A percentile compares a stretch with the other conserved stretches of the same genome.
Evolutionary conservation across 805 yeast species (phyloP).

Genomic region (Zygosaccharomyces pseudorouxii): DNA sequence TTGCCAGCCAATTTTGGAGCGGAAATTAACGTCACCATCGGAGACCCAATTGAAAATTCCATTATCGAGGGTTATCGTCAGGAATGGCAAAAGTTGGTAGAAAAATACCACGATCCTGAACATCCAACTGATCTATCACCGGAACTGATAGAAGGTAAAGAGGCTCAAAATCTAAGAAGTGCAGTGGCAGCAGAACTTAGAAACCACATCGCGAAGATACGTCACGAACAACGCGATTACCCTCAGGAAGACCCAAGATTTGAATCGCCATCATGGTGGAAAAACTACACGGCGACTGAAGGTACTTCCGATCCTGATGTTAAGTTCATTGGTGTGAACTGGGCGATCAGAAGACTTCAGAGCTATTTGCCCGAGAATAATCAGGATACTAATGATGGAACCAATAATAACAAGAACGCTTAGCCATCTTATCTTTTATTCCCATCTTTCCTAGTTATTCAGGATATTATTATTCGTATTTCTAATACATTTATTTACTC

Average conservation of each 20-base stretch:
- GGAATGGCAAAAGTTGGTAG: conserved; percentile 64
- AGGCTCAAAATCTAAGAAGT: conserved; percentile 64
- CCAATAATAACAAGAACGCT: not conserved
- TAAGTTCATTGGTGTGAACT: conserved; percentile 69
- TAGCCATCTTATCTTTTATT: too few species aligned
- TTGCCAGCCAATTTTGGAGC: conserved; percentile 63
- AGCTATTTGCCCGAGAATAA: conserved; percentile 33
- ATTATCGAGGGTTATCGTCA: conserved; percentile 56
- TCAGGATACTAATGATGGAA: conserved; percentile 10
- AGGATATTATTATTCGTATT: not conserved
- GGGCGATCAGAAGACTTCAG: conserved; percentile 76
- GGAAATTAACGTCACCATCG: conserved; percentile 64
- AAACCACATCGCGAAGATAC: conserved; percentile 49
- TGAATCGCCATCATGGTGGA: conserved; percentile 71
- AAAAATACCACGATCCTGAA: conserved; percentile 46
- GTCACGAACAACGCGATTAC: conserved; percentile 40
- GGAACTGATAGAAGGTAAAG: conserved; percentile 57
- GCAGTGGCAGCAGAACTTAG: conserved; percentile 66
- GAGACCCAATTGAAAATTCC: conserved; percentile 61
- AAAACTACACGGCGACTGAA: conserved; percentile 53
- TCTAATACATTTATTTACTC: not conserved
- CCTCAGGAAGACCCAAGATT: conserved; percentile 66
- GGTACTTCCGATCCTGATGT: conserved; percentile 67
- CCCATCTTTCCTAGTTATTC: not conserved
- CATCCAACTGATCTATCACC: conserved; percentile 56